phyloP scores from a whole-genome alignment of 1,284 basidiomycete genomes.

The Fomitopsis schrenkii region DNA sequence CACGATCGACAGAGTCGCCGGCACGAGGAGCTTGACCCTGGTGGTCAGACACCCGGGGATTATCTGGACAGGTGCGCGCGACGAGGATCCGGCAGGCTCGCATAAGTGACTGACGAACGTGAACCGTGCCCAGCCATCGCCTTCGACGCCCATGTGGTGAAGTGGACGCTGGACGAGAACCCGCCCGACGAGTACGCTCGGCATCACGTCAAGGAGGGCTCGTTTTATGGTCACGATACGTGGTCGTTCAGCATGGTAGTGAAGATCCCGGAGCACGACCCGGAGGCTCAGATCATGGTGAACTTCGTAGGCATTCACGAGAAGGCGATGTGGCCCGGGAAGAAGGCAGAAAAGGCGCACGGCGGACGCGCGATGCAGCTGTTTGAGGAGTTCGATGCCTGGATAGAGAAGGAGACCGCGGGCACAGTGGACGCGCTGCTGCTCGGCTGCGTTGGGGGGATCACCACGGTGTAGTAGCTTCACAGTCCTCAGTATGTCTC shows the following conservation, averaged over 20 bases:
- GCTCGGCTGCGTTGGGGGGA: conserved; percentile 66
- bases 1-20: conserved; percentile 48
- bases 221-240: conserved; percentile 71
- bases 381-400: conserved; percentile 63
- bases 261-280: conserved; percentile 36
- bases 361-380: conserved; percentile 60
- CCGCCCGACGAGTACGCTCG: conserved; percentile 72
- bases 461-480: conserved; percentile 33
- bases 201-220: conserved; percentile 91
- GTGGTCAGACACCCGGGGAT: conserved; percentile 78
- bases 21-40: conserved; percentile 71
- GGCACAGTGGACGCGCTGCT: conserved; percentile 64
- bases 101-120: conserved; percentile 1
- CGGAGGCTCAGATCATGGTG: conserved; percentile 36
- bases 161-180: conserved; percentile 79
- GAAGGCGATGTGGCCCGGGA: conserved; percentile 77
- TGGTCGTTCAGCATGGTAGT: conserved; percentile 75
- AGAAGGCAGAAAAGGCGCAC: conserved; percentile 47
- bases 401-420: conserved; percentile 54
- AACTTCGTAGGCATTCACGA: conserved; percentile 74
- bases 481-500: neutral
- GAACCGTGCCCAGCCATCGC: conserved; percentile 59
- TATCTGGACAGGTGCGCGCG: conserved; percentile 75
- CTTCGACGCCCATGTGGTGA: conserved; percentile 88
- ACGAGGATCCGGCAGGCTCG: neutral